Percentiles rank a stretch among this genome's conserved stretches.
Evolutionary conservation across 2,329 filamentous ascomycete genomes (phyloP).

Genomic region (Hypomyces rosellus): DNA sequence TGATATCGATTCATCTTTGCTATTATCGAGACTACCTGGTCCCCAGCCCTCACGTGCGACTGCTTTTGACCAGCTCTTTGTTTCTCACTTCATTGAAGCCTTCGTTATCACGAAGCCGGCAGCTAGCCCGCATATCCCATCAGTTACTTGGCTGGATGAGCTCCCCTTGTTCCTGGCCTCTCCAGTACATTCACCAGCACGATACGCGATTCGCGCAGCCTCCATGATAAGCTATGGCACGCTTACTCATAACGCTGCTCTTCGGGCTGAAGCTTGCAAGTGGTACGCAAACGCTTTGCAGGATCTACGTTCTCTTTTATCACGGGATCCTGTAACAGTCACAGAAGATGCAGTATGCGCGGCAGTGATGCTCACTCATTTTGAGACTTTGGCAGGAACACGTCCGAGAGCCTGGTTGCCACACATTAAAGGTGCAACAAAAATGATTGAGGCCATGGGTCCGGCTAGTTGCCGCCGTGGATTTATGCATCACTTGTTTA

Average conservation of each 20-base stretch:
- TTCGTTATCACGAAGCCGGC: constrained; percentile 4
- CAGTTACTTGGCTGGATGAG: constrained; percentile 10
- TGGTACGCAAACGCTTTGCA: constrained; percentile 12
- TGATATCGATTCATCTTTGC: background rate
- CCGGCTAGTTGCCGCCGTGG: constrained; percentile 9
- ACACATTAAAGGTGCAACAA: constrained; percentile 10
- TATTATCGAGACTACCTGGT: background rate
- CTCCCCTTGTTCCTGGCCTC: constrained; percentile 6
- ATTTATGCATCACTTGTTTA: constrained; percentile 13
- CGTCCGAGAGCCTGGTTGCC: constrained; percentile 8
- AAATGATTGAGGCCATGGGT: constrained; percentile 9
- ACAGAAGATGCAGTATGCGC: constrained; percentile 10
- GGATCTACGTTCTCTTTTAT: background rate
- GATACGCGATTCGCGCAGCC: constrained; percentile 9
- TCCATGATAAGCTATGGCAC: constrained; percentile 13
- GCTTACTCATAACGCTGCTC: background rate
- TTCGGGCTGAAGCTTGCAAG: constrained; percentile 10
- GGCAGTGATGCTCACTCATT: constrained; percentile 14
- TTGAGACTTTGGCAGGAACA: constrained; percentile 12
- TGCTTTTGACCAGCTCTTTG: constrained; percentile 13
- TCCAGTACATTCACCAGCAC: background rate
- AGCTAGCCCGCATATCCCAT: background rate
- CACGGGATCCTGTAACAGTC: background rate
- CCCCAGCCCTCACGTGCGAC: constrained; percentile 2
- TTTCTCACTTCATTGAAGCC: constrained; percentile 13